phyloP scores from a whole-genome alignment of 2,329 filamentous ascomycete genomes.

The Dactylellina parvicollis region DNA sequence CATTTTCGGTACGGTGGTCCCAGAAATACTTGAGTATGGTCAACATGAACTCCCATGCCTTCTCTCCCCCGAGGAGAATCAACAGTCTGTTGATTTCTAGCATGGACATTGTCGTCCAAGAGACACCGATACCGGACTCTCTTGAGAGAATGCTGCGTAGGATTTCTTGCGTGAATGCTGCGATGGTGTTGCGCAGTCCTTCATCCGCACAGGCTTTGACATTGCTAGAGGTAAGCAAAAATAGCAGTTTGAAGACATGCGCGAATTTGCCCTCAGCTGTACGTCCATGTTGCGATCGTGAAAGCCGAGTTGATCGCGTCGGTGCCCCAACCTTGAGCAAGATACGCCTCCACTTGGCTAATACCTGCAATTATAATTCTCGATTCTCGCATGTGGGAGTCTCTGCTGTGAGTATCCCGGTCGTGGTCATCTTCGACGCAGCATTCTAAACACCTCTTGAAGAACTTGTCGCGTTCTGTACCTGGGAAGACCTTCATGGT shows the following conservation, averaged over 20 bases:
- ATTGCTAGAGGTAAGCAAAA: neutral
- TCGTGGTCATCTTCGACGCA: neutral
- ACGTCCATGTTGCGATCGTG: slow-evolving; percentile 6
- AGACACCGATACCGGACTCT: neutral
- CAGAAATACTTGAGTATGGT: neutral
- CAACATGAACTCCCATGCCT: neutral
- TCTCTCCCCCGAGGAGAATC: neutral
- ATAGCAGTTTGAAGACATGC: neutral
- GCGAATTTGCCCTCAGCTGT: slow-evolving; percentile 13
- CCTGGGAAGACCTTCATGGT: neutral
- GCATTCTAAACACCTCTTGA: neutral
- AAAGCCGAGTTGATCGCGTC: slow-evolving; percentile 5
- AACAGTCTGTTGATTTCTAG: neutral
- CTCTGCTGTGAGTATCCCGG: neutral
- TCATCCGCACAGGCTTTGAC: neutral
- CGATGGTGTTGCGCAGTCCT: neutral
- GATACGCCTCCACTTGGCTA: neutral
- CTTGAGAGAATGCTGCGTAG: slow-evolving; percentile 5
- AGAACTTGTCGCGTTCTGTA: neutral
- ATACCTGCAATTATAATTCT: slow-evolving; percentile 4
- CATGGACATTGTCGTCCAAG: neutral
- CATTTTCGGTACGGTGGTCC: neutral
- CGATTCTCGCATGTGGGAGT: neutral
- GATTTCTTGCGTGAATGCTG: slow-evolving; percentile 6
- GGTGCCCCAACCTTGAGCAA: neutral